Evolutionary conservation across 352 stramenopile genomes (phyloP), one percentile per base, ranked within the genome.

Genomic region (Thalassiosira livingstoniorum): DNA sequence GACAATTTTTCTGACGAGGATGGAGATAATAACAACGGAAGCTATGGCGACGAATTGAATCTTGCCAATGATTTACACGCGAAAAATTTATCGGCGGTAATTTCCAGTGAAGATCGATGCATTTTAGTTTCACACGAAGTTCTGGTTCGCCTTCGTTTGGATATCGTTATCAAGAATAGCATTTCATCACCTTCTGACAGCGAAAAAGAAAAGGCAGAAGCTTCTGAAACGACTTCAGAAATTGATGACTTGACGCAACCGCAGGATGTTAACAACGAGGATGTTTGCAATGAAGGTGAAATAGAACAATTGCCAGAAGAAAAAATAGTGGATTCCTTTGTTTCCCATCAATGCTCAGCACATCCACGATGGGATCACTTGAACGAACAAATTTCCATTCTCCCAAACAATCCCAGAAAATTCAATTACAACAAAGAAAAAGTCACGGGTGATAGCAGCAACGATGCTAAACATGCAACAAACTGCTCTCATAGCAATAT

Each of bases 291-390:
- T 18, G 23, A 35, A 27, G 29, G 32, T 13, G 31, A 25, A 47
- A 54, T 7, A 45, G 13, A 25, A 55, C 11, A 43, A 64, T 42
- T 57, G 39, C 43, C 58, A 43, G 10, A 39, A 18, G 0, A 25
- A 58, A 34, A 61, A 65, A 47, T 61, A 27, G 10, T 27, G n/a
- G n/a, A n/a, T n/a, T n/a, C n/a, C n/a, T n/a, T n/a, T n/a, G n/a
- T n/a, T n/a, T n/a, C n/a, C n/a, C n/a, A n/a, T n/a, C n/a, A 58
- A 29, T 21, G 54, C 1, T 66, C 37, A 11, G 58, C 75, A 2
- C 65, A 82, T 77, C 75, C 75, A 35, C 55, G 58, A 29, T 82
- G 75, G 75, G 64, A 82, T 73, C 75, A 82, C 57, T 62, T 82
- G 1, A 66, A 77, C 55, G 75, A 82, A 25, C 55, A 60, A 34